These are phyloP conservation scores for Clathrus columnatus DNA, from an alignment of 768 basidiomycete species.

Conservation along the genomic window DNA sequence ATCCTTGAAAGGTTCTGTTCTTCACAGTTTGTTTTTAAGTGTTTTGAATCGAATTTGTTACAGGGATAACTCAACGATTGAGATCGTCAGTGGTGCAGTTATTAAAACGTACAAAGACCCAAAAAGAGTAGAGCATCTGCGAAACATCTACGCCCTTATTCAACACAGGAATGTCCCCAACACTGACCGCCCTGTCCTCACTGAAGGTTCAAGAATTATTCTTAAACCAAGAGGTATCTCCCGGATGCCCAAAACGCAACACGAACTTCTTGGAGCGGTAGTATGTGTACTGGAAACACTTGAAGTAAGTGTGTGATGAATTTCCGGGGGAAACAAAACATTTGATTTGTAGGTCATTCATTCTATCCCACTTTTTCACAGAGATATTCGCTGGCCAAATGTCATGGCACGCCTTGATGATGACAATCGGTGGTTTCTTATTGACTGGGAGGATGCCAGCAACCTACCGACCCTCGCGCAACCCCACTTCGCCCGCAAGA, in stretches of 20 bases:
- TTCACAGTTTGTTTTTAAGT: too few relatives aligned
- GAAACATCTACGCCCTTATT: background rate
- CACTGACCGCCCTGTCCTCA: background rate
- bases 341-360: background rate
- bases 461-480: background rate
- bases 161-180: background rate
- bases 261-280: background rate
- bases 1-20: too few relatives aligned
- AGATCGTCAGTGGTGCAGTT: background rate
- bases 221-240: background rate
- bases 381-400: too few relatives aligned
- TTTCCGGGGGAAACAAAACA: background rate
- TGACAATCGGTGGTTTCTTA: too few relatives aligned
- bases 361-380: background rate
- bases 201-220: too few relatives aligned
- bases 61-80: too few relatives aligned
- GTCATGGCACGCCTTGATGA: too few relatives aligned
- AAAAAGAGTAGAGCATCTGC: background rate
- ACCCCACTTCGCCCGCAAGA: background rate
- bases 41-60: too few relatives aligned
- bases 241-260: background rate
- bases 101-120: background rate
- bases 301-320: background rate
- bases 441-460: background rate
- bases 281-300: background rate